Evolutionary conservation across 202 grass and related monocot species (phyloP).

Genomic region (Eragrostis tef): DNA sequence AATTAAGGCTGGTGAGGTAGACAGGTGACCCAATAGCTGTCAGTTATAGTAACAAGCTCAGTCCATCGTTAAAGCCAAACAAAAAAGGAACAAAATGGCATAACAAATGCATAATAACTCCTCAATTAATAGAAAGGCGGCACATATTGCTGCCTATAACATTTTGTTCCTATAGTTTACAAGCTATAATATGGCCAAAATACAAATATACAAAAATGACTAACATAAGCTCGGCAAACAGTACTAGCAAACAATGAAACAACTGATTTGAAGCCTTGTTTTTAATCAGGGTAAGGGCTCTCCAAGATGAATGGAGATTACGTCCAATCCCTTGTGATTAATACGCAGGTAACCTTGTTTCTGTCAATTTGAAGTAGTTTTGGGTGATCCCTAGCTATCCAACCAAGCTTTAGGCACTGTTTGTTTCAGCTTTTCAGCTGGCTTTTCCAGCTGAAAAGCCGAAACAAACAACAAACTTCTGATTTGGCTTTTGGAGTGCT

Average conservation of each 20-base stretch:
- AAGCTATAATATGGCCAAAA: slow-evolving; percentile 24
- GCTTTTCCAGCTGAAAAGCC: too few relatives aligned
- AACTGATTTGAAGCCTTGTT: neutral
- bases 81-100: neutral
- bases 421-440: too few relatives aligned
- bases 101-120: neutral
- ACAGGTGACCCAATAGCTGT: neutral
- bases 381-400: too few relatives aligned
- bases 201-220: neutral
- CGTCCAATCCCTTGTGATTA: too few relatives aligned
- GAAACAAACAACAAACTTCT: too few relatives aligned
- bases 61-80: neutral
- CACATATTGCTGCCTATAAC: neutral
- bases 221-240: neutral
- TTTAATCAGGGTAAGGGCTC: slow-evolving; percentile 8
- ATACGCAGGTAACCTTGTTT: too few relatives aligned
- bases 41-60: neutral
- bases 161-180: slow-evolving; percentile 2
- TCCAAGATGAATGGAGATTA: neutral
- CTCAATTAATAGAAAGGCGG: slow-evolving; percentile 4
- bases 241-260: neutral
- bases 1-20: neutral
- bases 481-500: too few relatives aligned
- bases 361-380: too few relatives aligned
- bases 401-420: neutral